Evolutionary conservation across 1,139 yeast species (phyloP), one percentile per base, ranked within the genome.

Genomic region (Keqinozyma sinolaborantium): DNA sequence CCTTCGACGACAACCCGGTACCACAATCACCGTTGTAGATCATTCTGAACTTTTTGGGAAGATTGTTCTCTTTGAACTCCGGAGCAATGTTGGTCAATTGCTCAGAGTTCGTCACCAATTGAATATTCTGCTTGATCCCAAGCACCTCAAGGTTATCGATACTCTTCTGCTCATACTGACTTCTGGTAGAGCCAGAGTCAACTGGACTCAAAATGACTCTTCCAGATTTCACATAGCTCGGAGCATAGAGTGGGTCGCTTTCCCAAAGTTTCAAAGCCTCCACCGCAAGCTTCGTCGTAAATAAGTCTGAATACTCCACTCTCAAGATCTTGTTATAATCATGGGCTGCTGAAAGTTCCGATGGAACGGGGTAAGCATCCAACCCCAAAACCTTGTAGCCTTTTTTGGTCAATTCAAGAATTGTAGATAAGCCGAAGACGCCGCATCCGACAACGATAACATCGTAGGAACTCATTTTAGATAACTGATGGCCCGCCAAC

Each of bases 311-410:
- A 35, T 68, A 69, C 38, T 67, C 73, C n/a, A 63, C 50, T 29
- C 75, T 48, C 11, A 71, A 59, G 34, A 71, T 71, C 46, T 71
- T 71, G 45, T 70, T 71, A 36, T 57, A 53, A 41, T 71, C 77
- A 30, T 58, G 59, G 4, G 71, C 69, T 7, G 77, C 77, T 4
- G 75, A 61, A 43, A 64, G 51, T 2, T 64, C 64, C 0, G 76
- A 70, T 3, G 77, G 77, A 1, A 66, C 58, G n/a, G 57, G 52
- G 34, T 52, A 56, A 10, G 58, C 53, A 45, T 71, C 77, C 12
- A 39, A 29, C 4, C 83, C 87, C 51, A 59, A 41, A 32, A 59
- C 35, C 51, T 62, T 38, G 44, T 56, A 30, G 1, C 66, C 65
- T 7, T 42, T 38, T 28, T 44, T 45, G 19, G 48, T 36, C 18